Conservation (phyloP, 805 yeast genomes). For the Alloascoidea hylecoeti region DNA sequence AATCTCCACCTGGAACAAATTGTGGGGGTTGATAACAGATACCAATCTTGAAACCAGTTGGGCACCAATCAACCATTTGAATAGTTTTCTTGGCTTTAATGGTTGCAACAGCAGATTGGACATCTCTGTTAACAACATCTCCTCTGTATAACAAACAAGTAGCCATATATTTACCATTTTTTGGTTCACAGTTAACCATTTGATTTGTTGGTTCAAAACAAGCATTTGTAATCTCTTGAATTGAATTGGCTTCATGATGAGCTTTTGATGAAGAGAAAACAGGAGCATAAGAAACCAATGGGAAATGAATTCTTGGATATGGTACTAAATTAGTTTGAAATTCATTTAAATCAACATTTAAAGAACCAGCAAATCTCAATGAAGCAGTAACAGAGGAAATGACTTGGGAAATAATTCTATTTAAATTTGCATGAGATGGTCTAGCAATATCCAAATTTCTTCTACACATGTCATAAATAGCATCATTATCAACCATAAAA, state of each 20-base stretch:
- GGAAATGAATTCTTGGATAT: slow-evolving; percentile 99
- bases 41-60: slow-evolving; percentile 98
- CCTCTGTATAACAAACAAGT: slow-evolving; percentile 96
- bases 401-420: slow-evolving; percentile 93
- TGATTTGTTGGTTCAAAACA: slow-evolving; percentile 98
- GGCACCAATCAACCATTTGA: slow-evolving; percentile 99
- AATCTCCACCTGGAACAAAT: slow-evolving; percentile 75
- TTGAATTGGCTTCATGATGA: slow-evolving; percentile 89
- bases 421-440: slow-evolving; percentile 77
- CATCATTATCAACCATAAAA: slow-evolving; percentile 98
- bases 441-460: slow-evolving; percentile 88
- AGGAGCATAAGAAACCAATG: slow-evolving; percentile 97
- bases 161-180: slow-evolving; percentile 96
- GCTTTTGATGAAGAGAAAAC: slow-evolving; percentile 86
- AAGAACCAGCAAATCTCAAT: slow-evolving; percentile 92
- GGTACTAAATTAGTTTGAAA: slow-evolving; percentile 98
- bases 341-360: slow-evolving; percentile 95
- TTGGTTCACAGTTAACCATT: slow-evolving; percentile 98
- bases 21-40: slow-evolving; percentile 98
- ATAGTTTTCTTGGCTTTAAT: slow-evolving; percentile 91
- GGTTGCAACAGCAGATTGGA: slow-evolving; percentile 88
- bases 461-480: slow-evolving; percentile 97
- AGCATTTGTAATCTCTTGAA: slow-evolving; percentile 89
- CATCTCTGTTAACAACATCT: slow-evolving; percentile 96
- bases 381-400: slow-evolving; percentile 97